Conservation (phyloP, 1,284 basidiomycete genomes). For the Cutaneotrichosporon cutaneum region DNA sequence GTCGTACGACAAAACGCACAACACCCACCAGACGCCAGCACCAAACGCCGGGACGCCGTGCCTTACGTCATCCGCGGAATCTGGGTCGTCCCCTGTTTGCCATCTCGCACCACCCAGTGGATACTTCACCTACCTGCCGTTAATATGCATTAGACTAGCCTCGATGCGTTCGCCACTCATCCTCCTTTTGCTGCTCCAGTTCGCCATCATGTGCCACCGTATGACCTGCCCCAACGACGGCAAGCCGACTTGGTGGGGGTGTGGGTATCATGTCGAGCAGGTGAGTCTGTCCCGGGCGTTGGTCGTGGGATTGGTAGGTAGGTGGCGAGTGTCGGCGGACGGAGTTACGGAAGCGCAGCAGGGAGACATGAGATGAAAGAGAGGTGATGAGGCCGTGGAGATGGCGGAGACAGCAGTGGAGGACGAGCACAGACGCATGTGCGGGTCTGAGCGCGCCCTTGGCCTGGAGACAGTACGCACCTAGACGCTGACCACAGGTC, state of each 20-base stretch:
- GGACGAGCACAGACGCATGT: too few relatives aligned
- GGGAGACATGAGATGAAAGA: background rate
- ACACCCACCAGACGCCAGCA: background rate
- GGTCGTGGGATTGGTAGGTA: background rate
- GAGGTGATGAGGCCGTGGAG: background rate
- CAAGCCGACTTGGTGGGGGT: conserved; percentile 54
- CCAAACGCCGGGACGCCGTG: conserved; percentile 1
- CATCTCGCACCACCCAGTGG: background rate
- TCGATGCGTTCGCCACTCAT: background rate
- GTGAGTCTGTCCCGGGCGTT: conserved; percentile 25
- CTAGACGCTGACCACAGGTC: conserved; percentile 33
- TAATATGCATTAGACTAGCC: background rate
- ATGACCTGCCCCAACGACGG: conserved; percentile 51
- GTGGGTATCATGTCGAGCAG: conserved; percentile 49
- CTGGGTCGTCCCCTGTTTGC: background rate
- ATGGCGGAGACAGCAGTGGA: background rate
- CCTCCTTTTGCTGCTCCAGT: background rate
- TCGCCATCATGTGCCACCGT: conserved; percentile 45
- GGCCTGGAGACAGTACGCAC: too few relatives aligned
- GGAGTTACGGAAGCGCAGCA: too few relatives aligned
- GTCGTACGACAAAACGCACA: background rate
- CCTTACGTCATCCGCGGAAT: background rate
- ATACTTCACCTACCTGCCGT: background rate
- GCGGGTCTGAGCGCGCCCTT: too few relatives aligned
- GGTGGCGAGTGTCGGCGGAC: conserved; percentile 1